Evolutionary conservation across 2,329 filamentous ascomycete genomes (phyloP), one percentile per base, ranked within the genome.

Genomic region (Fusarium sp.): DNA sequence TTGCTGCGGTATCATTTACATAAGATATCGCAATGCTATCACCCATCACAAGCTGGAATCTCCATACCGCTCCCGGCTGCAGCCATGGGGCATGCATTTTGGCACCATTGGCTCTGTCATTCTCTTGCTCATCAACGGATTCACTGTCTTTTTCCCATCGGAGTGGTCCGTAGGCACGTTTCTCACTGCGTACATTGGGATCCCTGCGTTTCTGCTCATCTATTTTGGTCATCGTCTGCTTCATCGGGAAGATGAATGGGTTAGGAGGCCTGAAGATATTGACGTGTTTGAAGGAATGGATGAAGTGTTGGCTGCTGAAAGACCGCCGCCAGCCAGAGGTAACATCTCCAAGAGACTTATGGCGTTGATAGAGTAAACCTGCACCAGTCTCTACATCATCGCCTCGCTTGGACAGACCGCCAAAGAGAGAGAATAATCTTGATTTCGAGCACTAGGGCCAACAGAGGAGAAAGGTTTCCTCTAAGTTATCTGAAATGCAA

Each of bases 51-150:
- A 44, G 19, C 34, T 24, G 17, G 34, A 36, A 15, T 36, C 34
- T 10, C 34, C 34, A 15, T 36, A 36, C 34, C 34, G 17, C 34
- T 36, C 34, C 8, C 34, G 34, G 11, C 34, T 36, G 14, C 34
- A 36, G 14, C 34, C 34, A 36, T 36, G 34, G 34, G 34, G 34
- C 15, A 36, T 36, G 34, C 14, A 36, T 15, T 36, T 36, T 36
- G 34, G 34, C 9, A 36, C 17, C 14, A 7, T 36, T 17, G 53
- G 44, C 5, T 65, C 62, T 8, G 22, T 44, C 2, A 21, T 65
- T 34, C 79, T 91, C 24, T 80, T 80, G 3, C 75, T 91, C 3
- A 83, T 90, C 72, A 91, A 90, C 65, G 89, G 89, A 2, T 91
- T 91, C 73, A 36, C 21, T 2, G 28, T 73, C 9, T 74, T 75